Evolutionary conservation across 345 rosid species (phyloP).

Genomic region (Citrus unshiu): DNA sequence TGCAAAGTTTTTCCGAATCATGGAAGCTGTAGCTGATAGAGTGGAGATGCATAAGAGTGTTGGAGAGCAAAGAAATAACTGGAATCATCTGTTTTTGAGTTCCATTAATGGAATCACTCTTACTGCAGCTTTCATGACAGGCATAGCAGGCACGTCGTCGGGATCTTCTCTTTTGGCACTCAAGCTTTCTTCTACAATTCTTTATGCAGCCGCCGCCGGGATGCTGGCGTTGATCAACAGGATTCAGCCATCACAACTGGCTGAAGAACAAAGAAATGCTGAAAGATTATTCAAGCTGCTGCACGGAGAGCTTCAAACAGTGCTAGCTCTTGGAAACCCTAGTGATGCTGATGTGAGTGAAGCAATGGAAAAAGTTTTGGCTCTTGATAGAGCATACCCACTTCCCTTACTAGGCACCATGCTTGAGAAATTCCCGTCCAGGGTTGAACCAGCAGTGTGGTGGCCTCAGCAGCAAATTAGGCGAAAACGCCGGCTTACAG

Average conservation of each 20-base stretch:
- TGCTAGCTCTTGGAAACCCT: slow-evolving; percentile 24
- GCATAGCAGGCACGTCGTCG: slow-evolving; percentile 20
- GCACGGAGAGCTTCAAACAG: slow-evolving; percentile 28
- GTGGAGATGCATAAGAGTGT: slow-evolving; percentile 53
- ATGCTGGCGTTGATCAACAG: slow-evolving; percentile 42
- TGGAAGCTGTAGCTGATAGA: slow-evolving; percentile 49
- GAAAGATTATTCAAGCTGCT: slow-evolving; percentile 48
- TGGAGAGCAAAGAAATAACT: slow-evolving; percentile 48
- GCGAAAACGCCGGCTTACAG: neutral
- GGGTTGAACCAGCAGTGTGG: slow-evolving; percentile 48
- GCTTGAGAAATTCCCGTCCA: slow-evolving; percentile 49
- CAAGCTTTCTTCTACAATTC: slow-evolving; percentile 33
- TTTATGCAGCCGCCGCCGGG: slow-evolving; percentile 38
- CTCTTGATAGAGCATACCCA: slow-evolving; percentile 52
- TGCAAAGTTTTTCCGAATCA: slow-evolving; percentile 32
- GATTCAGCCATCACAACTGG: slow-evolving; percentile 61
- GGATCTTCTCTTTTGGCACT: slow-evolving; percentile 16
- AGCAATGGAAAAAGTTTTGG: slow-evolving; percentile 41
- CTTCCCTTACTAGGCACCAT: slow-evolving; percentile 49
- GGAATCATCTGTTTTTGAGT: slow-evolving; percentile 47
- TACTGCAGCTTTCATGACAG: slow-evolving; percentile 48
- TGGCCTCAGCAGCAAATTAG: slow-evolving; percentile 28
- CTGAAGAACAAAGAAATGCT: slow-evolving; percentile 59
- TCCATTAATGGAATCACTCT: slow-evolving; percentile 48
- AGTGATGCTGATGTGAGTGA: slow-evolving; percentile 32